These are phyloP conservation scores for Penicillium subrubescens DNA, from an alignment of 495 filamentous ascomycete genomes.

Conservation along the genomic window DNA sequence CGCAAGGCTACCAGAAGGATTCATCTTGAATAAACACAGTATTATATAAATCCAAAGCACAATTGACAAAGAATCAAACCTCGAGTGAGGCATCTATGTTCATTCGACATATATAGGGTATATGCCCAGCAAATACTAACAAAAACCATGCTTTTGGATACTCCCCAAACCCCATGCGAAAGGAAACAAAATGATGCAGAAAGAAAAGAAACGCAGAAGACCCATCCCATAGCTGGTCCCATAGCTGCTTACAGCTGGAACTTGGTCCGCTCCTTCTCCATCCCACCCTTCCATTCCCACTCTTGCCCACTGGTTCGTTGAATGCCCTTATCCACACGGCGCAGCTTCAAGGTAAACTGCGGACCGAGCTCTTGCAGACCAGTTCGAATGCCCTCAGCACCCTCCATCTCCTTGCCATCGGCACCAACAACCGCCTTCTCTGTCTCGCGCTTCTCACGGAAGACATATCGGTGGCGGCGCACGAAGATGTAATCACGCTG, in stretches of 20 bases:
- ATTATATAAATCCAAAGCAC: not conserved
- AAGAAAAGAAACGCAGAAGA: conserved; percentile 13
- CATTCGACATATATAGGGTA: conserved; percentile 14
- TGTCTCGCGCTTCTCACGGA: conserved; percentile 78
- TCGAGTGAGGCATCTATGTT: conserved; percentile 13
- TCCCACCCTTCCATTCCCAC: conserved; percentile 92
- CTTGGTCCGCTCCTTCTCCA: conserved; percentile 91
- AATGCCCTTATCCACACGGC: conserved; percentile 88
- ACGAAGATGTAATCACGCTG: conserved; percentile 97
- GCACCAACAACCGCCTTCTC: conserved; percentile 85
- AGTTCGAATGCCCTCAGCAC: conserved; percentile 77
- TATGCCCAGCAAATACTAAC: conserved; percentile 12
- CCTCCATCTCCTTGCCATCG: conserved; percentile 85
- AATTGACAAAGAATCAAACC: not conserved
- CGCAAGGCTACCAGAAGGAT: too few relatives aligned
- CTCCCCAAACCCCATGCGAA: conserved; percentile 36
- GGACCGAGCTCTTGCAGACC: conserved; percentile 87
- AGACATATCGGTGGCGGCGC: conserved; percentile 85
- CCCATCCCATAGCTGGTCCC: conserved; percentile 1
- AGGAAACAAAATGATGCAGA: conserved; percentile 18
- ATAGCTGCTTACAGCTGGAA: conserved; percentile 74
- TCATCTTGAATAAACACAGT: not conserved
- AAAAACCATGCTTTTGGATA: conserved; percentile 29
- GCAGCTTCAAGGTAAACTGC: conserved; percentile 81
- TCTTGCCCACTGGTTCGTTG: conserved; percentile 79